These are phyloP conservation scores for Microcos paniculata DNA, from an alignment of 345 rosid species.

Conservation along the genomic window DNA sequence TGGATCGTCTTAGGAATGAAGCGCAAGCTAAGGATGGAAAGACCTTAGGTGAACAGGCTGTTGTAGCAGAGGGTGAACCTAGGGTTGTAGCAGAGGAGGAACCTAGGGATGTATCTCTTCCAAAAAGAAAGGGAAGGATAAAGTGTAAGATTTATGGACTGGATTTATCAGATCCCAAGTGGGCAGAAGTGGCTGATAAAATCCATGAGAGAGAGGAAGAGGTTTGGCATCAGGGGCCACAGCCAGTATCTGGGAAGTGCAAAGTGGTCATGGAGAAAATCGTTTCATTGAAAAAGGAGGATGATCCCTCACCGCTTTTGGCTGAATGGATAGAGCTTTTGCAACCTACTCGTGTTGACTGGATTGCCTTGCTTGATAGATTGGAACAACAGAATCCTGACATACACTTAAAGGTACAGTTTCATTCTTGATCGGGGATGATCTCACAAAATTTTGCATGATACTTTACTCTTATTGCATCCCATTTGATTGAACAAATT, in stretches of 20 bases:
- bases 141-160: conserved; percentile 92
- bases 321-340: conserved; percentile 77
- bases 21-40: conserved; percentile 28
- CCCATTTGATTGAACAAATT: neutral
- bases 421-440: neutral
- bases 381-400: conserved; percentile 49
- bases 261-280: conserved; percentile 70
- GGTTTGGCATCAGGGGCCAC: conserved; percentile 65
- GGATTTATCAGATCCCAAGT: conserved; percentile 76
- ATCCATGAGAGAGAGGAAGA: conserved; percentile 62
- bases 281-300: conserved; percentile 53
- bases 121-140: conserved; percentile 81
- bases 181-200: conserved; percentile 72
- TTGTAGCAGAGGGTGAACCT: conserved; percentile 32
- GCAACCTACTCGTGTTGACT: conserved; percentile 77
- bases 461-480: neutral
- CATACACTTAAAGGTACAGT: conserved; percentile 61
- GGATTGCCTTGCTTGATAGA: conserved; percentile 69
- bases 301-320: conserved; percentile 65
- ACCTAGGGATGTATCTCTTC: conserved; percentile 51
- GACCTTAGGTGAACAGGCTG: conserved; percentile 25
- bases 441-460: neutral
- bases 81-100: conserved; percentile 38
- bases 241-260: conserved; percentile 71
- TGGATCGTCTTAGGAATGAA: conserved; percentile 46